Evolutionary conservation across 1,284 basidiomycete genomes (phyloP).

Genomic region (Austroboletus sp.): DNA sequence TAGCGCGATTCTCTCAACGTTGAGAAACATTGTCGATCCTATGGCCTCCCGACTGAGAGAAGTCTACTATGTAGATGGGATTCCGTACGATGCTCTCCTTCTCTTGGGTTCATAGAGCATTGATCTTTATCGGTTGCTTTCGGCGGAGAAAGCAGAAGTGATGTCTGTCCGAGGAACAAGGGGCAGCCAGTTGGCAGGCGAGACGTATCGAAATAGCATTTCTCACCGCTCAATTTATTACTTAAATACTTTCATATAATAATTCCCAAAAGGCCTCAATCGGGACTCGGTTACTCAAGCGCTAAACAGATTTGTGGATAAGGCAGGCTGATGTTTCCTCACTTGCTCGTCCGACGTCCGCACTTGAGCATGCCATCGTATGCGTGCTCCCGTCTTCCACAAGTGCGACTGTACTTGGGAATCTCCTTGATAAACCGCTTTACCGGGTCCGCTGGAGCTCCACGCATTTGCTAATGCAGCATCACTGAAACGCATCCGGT

Average conservation of each 20-base stretch:
- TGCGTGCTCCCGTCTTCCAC: no score
- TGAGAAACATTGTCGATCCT: slow-evolving; percentile 54
- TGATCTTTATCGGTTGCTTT: slow-evolving; percentile 10
- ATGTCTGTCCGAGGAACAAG: not conserved
- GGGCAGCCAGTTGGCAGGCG: no score
- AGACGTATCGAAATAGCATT: not conserved
- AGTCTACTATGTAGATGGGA: slow-evolving; percentile 35
- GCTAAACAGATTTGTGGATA: no score
- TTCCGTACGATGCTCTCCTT: slow-evolving; percentile 30
- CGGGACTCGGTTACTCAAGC: no score
- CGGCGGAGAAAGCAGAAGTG: not conserved
- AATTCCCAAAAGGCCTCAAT: no score
- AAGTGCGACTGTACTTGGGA: not conserved
- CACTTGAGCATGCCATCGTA: no score
- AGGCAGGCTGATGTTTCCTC: no score
- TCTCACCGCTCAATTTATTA: not conserved
- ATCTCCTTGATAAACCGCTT: not conserved
- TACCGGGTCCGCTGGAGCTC: not conserved
- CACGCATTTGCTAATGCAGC: not conserved
- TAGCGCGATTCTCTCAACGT: slow-evolving; percentile 53
- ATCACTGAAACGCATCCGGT: no score
- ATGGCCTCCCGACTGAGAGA: slow-evolving; percentile 44
- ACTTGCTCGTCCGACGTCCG: no score
- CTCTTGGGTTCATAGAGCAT: slow-evolving; percentile 20
- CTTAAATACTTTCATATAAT: no score